phyloP scores from a whole-genome alignment of 192 early-diverging fungal species.

The Geranomyces michiganensis region DNA sequence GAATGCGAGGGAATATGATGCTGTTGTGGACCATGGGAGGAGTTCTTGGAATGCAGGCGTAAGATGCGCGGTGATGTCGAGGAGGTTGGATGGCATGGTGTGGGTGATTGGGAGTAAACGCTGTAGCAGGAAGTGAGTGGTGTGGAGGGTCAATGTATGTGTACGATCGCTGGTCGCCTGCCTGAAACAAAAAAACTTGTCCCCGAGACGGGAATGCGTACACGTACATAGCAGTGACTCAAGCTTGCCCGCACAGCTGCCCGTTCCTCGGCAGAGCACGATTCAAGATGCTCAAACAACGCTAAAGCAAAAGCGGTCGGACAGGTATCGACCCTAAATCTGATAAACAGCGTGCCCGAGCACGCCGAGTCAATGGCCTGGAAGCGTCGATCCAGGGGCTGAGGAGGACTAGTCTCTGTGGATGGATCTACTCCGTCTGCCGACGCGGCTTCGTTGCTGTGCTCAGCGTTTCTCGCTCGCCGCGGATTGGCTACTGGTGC shows the following conservation, averaged over 20 bases:
- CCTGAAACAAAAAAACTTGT: too few relatives aligned
- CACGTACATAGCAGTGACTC: constrained; percentile 2
- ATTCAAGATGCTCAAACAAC: constrained; percentile 34
- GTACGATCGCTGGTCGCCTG: too few relatives aligned
- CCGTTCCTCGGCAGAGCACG: not conserved
- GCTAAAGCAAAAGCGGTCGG: constrained; percentile 45
- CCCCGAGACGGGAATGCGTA: not conserved
- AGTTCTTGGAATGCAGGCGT: too few relatives aligned
- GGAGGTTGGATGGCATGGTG: constrained; percentile 37
- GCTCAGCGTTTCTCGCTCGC: not conserved
- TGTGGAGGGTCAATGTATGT: too few relatives aligned
- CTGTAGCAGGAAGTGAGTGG: too few relatives aligned
- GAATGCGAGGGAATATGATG: constrained; percentile 37
- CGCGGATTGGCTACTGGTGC: not conserved
- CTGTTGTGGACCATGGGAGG: not conserved
- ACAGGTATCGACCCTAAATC: constrained; percentile 48
- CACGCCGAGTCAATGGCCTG: constrained; percentile 57
- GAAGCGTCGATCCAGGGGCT: constrained; percentile 35
- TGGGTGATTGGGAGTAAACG: constrained; percentile 47
- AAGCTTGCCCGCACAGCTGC: not conserved
- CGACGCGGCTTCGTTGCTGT: not conserved
- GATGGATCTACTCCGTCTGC: not conserved
- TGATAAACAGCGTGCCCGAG: constrained; percentile 49
- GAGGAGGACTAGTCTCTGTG: not conserved
- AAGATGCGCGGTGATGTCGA: constrained; percentile 28